Percentiles rank a stretch among this genome's conserved stretches.
Conservation (phyloP, 169 alveolate genomes). For the Cryptosporidium andersoni region DNA sequence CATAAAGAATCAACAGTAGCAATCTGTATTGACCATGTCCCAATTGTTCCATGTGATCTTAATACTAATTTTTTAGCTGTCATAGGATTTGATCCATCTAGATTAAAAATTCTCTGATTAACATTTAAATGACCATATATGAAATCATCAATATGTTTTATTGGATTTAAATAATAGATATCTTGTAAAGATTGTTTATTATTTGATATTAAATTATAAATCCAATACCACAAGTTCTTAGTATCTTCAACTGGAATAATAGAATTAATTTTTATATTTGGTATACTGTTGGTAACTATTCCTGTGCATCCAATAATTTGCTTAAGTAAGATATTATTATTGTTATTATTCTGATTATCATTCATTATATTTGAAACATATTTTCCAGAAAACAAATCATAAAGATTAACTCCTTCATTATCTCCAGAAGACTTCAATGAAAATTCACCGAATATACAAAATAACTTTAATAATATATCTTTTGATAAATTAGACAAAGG, state of each 20-base stretch:
- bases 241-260: slow-evolving; percentile 21
- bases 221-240: slow-evolving; percentile 56
- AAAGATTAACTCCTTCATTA: not conserved
- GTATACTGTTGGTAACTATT: not conserved
- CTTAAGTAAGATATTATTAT: not conserved
- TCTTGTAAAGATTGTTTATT: not conserved
- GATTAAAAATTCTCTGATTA: slow-evolving; percentile 74
- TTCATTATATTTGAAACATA: not conserved
- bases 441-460: slow-evolving; percentile 49
- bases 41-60: slow-evolving; percentile 72
- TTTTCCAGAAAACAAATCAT: slow-evolving; percentile 4
- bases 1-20: slow-evolving; percentile 78
- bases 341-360: not conserved
- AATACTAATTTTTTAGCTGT: slow-evolving; percentile 72
- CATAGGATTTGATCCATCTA: slow-evolving; percentile 75
- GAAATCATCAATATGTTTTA: slow-evolving; percentile 46
- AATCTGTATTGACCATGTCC: slow-evolving; percentile 76
- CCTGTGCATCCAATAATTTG: not conserved
- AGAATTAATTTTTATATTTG: slow-evolving; percentile 30
- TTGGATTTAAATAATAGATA: not conserved
- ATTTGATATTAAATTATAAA: slow-evolving; percentile 6
- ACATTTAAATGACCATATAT: slow-evolving; percentile 59
- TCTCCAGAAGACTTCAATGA: slow-evolving; percentile 46
- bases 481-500: slow-evolving; percentile 4
- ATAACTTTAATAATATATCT: slow-evolving; percentile 10